Percentiles rank a stretch among this genome's conserved stretches.
These are phyloP conservation scores for Curvularia lunata DNA, from an alignment of 2,329 filamentous ascomycete genomes.

Conservation along the genomic window DNA sequence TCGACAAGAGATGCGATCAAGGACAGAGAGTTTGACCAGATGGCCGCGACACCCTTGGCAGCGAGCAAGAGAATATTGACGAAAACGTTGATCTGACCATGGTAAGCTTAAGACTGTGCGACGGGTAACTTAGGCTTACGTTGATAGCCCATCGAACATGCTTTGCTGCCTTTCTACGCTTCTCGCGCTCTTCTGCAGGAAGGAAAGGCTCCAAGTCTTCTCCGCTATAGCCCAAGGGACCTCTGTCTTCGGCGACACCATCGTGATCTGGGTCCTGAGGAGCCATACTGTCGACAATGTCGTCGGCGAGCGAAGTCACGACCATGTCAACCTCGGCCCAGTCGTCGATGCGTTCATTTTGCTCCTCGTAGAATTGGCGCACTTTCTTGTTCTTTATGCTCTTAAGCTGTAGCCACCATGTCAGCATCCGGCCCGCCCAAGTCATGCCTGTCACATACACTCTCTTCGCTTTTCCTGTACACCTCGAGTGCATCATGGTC, in stretches of 20 bases:
- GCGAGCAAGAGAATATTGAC: conserved; percentile 64
- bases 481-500: conserved; percentile 56
- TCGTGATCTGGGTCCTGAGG: conserved; percentile 63
- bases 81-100: conserved; percentile 60
- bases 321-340: conserved; percentile 66
- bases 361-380: conserved; percentile 61
- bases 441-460: conserved; percentile 38
- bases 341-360: conserved; percentile 62
- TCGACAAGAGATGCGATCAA: conserved; percentile 68
- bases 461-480: conserved; percentile 59
- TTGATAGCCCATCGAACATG: conserved; percentile 65
- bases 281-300: conserved; percentile 66
- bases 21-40: conserved; percentile 64
- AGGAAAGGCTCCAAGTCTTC: conserved; percentile 63
- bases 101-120: conserved; percentile 7
- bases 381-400: conserved; percentile 59
- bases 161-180: conserved; percentile 54
- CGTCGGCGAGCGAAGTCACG: conserved; percentile 62
- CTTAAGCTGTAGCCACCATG: conserved; percentile 51
- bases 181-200: conserved; percentile 61
- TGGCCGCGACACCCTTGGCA: conserved; percentile 62
- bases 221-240: conserved; percentile 56
- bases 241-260: conserved; percentile 60
- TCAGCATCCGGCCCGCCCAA: not conserved
- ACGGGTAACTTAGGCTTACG: conserved; percentile 32